Conservation (phyloP, 768 basidiomycete genomes). For the Tephrocybe rancida region DNA sequence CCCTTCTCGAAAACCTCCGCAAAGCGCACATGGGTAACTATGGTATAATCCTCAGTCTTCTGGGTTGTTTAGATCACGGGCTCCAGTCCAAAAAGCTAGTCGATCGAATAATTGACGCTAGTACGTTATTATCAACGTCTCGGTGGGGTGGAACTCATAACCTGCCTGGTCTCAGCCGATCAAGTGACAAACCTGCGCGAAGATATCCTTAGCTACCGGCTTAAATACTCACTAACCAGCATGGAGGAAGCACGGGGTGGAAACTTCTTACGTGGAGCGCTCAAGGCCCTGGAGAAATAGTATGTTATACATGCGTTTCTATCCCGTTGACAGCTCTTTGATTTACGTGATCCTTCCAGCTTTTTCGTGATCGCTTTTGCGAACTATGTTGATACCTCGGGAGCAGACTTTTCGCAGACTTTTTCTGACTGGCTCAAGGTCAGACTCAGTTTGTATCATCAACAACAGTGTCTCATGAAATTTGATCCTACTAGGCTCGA, state of each 20-base stretch:
- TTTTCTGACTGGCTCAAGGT: constrained; percentile 92
- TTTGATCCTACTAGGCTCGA: constrained; percentile 49
- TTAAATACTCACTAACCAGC: constrained; percentile 84
- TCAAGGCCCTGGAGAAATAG: constrained; percentile 88
- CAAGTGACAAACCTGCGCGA: constrained; percentile 92
- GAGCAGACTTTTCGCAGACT: constrained; percentile 55
- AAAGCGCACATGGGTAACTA: constrained; percentile 94
- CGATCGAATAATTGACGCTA: constrained; percentile 85
- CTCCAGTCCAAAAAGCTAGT: constrained; percentile 85
- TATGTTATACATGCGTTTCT: constrained; percentile 35
- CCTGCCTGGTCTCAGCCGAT: constrained; percentile 56
- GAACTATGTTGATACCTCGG: constrained; percentile 73
- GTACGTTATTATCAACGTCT: constrained; percentile 29
- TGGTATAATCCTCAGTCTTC: constrained; percentile 84
- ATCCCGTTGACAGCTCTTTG: background rate
- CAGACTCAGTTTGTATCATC: constrained; percentile 9
- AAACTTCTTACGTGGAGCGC: constrained; percentile 62
- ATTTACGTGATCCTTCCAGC: constrained; percentile 35
- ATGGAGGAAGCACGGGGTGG: constrained; percentile 68
- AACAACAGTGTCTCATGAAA: background rate
- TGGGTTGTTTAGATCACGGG: constrained; percentile 92
- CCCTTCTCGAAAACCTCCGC: constrained; percentile 81
- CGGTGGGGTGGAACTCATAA: background rate
- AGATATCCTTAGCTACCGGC: constrained; percentile 78
- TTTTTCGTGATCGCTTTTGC: constrained; percentile 96